phyloP scores from a whole-genome alignment of 2,329 filamentous ascomycete genomes.

The Fusarium lyarnte region DNA sequence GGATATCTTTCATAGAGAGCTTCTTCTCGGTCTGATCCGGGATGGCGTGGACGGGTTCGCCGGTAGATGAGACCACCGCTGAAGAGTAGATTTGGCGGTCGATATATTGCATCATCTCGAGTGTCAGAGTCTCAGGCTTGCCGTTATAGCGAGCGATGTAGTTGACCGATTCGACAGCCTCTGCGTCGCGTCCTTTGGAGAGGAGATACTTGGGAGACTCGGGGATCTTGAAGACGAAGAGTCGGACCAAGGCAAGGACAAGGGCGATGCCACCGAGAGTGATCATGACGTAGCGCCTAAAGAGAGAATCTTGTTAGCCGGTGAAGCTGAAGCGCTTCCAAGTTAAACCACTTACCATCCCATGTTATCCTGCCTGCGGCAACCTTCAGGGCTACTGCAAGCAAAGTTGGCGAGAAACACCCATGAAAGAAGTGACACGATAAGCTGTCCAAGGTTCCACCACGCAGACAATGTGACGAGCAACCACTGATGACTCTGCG shows the following conservation, averaged over 20 bases:
- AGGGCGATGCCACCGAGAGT: constrained; percentile 17
- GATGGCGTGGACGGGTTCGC: background rate
- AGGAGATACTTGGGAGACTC: constrained; percentile 28
- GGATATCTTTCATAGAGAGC: background rate
- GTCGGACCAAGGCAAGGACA: background rate
- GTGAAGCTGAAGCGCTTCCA: no score
- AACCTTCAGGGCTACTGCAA: constrained; percentile 38
- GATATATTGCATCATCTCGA: constrained; percentile 31
- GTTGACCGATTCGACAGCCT: constrained; percentile 18
- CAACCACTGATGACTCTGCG: constrained; percentile 55
- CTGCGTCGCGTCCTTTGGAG: constrained; percentile 11
- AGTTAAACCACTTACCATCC: constrained; percentile 47
- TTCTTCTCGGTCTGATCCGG: background rate
- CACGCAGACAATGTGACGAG: constrained; percentile 53
- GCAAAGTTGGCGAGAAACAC: constrained; percentile 50
- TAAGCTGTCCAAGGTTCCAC: constrained; percentile 60
- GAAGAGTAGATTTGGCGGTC: constrained; percentile 13
- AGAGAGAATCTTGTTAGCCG: background rate
- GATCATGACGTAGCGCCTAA: background rate
- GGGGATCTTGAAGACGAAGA: constrained; percentile 12
- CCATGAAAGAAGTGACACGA: constrained; percentile 49
- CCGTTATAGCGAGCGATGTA: constrained; percentile 18
- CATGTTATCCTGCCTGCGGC: constrained; percentile 52
- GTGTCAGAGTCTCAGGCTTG: constrained; percentile 22
- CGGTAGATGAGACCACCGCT: background rate